Conservation (phyloP, 345 rosid genomes). For the Excoecaria agallocha region DNA sequence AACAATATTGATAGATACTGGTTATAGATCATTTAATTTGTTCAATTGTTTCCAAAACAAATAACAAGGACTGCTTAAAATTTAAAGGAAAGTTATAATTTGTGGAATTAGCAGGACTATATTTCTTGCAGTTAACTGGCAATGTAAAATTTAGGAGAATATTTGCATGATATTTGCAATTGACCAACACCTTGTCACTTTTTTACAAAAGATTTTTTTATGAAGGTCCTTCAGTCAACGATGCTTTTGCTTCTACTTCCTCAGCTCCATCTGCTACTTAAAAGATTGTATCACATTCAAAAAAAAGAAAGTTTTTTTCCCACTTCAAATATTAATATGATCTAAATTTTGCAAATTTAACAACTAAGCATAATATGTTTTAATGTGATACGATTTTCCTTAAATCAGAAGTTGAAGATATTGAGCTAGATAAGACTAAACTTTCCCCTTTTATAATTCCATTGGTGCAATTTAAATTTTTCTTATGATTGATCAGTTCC, state of each 20-base stretch:
- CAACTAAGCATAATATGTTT: neutral
- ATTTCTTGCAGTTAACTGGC: constrained; percentile 3
- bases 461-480: too few relatives aligned
- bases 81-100: neutral
- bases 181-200: constrained; percentile 9
- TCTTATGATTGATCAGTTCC: neutral
- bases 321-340: neutral
- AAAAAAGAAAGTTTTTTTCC: constrained; percentile 37
- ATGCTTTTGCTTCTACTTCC: constrained; percentile 30
- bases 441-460: too few relatives aligned
- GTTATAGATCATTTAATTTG: neutral
- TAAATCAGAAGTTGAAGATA: too few relatives aligned
- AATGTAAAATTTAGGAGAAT: constrained; percentile 3
- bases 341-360: neutral
- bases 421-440: too few relatives aligned
- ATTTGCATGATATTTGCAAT: constrained; percentile 5
- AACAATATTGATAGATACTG: neutral
- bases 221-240: constrained; percentile 36
- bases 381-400: too few relatives aligned
- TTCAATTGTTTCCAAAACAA: neutral
- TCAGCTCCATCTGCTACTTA: constrained; percentile 19
- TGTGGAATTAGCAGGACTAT: neutral
- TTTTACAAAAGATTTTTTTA: constrained; percentile 52
- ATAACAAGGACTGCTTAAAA: neutral
- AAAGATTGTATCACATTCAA: constrained; percentile 6